Evolutionary conservation across 257 asterid species (phyloP), one percentile per base, ranked within the genome.

Genomic region (Plantago ovata): DNA sequence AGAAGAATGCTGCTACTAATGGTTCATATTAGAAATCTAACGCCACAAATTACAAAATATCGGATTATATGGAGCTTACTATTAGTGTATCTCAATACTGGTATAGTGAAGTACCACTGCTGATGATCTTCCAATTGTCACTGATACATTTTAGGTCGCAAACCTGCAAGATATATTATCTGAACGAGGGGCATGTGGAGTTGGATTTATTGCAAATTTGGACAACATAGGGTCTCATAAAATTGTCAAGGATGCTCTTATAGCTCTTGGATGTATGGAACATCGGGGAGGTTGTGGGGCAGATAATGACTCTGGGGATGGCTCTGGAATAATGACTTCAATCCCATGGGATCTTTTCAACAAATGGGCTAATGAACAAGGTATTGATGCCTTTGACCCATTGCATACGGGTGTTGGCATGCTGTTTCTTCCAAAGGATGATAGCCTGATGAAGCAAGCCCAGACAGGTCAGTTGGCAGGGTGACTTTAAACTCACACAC

Each of bases 221-320:
- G 96, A 89, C 75, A 86, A 89, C 65, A 84, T 74, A 77, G 78
- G 80, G 64, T 89, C 97, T 38, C 76, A 93, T 66, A 84, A 61
- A 56, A 82, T 89, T 53, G 82, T 93, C 57, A 82, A 72, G 75
- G 97, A 93, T 82, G 99, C 99, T 71, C 95, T 93, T 57, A 73
- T 69, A 39, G 99, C 99, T 60, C 99, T 93, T 45, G 94, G 97
- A 53, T 93, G 97, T 77, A 93, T 93, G 99, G 99, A 93, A 61
- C 99, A 93, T 76, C 96, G 99, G 60, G 97, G 99, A 44, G 99
- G 99, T 24, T 93, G 97, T 73, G 99, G 97, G 64, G 97, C 97
- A 47, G 99, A 93, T 78, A 93, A 93, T 70, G 97, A 86, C 77
- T 93, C 99, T 6, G 97, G 99, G 62, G 99, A 93, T 82, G 99